Evolutionary conservation across 2,329 filamentous ascomycete species (phyloP).

Genomic region (Trichoderma aggressivum): DNA sequence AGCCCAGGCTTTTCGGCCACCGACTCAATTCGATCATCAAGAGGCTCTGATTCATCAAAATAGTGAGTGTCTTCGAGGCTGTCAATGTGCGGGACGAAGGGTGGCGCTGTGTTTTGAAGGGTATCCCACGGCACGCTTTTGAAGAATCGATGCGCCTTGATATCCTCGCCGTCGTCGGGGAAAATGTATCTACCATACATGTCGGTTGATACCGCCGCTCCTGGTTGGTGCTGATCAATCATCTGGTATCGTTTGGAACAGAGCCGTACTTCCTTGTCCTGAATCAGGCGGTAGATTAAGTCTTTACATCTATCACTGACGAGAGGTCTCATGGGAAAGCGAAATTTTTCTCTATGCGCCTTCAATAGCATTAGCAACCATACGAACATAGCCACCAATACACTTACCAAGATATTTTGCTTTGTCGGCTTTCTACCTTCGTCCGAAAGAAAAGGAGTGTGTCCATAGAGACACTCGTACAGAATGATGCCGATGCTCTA

Average conservation of each 20-base stretch:
- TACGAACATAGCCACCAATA: not conserved
- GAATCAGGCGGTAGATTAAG: constrained; percentile 68
- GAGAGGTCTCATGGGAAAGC: constrained; percentile 63
- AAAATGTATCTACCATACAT: constrained; percentile 63
- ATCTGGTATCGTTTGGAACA: constrained; percentile 71
- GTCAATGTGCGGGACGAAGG: constrained; percentile 73
- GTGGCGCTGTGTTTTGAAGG: constrained; percentile 67
- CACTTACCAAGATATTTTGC: constrained; percentile 70
- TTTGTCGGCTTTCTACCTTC: constrained; percentile 79
- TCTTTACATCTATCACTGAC: constrained; percentile 73
- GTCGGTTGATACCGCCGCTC: constrained; percentile 24
- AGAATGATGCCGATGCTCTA: constrained; percentile 95
- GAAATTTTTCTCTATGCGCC: constrained; percentile 67
- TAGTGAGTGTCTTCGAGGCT: constrained; percentile 76
- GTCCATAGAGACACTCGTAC: constrained; percentile 90
- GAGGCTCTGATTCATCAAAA: constrained; percentile 78
- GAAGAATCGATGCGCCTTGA: constrained; percentile 88
- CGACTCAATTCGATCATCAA: constrained; percentile 60
- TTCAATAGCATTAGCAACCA: constrained; percentile 32
- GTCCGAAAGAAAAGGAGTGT: constrained; percentile 83
- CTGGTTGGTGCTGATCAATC: constrained; percentile 50
- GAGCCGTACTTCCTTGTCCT: constrained; percentile 70
- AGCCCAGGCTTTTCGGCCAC: constrained; percentile 34
- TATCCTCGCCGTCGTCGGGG: constrained; percentile 79
- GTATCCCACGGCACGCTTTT: constrained; percentile 72